Evolutionary conservation across 352 stramenopile genomes (phyloP).

Genomic region (Elongisporangium undulatum): DNA sequence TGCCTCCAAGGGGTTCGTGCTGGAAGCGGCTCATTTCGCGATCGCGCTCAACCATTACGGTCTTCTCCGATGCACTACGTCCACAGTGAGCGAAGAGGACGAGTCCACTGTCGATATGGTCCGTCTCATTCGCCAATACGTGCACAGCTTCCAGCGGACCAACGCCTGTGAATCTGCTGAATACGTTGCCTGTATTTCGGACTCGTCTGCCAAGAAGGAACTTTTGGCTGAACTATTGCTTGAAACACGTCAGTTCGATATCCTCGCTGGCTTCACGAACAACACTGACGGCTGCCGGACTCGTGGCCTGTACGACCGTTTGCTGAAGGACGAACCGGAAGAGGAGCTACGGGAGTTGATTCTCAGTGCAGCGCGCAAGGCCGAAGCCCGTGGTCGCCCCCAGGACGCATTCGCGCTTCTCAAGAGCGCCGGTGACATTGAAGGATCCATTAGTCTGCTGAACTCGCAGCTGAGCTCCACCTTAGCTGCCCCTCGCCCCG

Average conservation of each 20-base stretch:
- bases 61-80: constrained; percentile 53
- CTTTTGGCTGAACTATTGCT: constrained; percentile 69
- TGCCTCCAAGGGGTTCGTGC: constrained; percentile 64
- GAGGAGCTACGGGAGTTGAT: constrained; percentile 78
- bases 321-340: constrained; percentile 68
- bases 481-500: constrained; percentile 42
- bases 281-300: constrained; percentile 81
- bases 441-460: constrained; percentile 63
- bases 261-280: constrained; percentile 74
- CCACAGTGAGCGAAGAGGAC: constrained; percentile 55
- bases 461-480: constrained; percentile 72
- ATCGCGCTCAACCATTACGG: constrained; percentile 80
- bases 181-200: constrained; percentile 73
- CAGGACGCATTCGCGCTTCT: constrained; percentile 76
- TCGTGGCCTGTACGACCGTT: constrained; percentile 62
- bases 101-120: constrained; percentile 58
- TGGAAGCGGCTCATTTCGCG: constrained; percentile 79
- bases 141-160: constrained; percentile 77
- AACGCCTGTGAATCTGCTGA: constrained; percentile 75
- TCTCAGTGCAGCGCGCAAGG: constrained; percentile 64
- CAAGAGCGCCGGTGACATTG: constrained; percentile 76
- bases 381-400: constrained; percentile 58
- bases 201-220: constrained; percentile 59
- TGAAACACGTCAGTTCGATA: constrained; percentile 78
- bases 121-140: constrained; percentile 79